phyloP scores from a whole-genome alignment of 1,284 basidiomycete genomes.

The Ustilago xerochloae region DNA sequence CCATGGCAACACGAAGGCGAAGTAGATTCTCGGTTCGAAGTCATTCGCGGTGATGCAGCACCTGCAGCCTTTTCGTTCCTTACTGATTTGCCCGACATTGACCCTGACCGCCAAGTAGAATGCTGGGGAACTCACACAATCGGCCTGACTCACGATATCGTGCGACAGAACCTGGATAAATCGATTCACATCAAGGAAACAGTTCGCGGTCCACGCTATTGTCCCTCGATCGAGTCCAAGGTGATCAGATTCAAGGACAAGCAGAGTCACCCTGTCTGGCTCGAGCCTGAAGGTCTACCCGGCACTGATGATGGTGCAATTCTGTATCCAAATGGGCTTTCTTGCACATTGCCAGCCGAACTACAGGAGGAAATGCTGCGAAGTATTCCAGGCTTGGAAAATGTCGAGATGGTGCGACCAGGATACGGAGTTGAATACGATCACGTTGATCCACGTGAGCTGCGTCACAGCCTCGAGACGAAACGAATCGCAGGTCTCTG shows the following conservation, averaged over 20 bases:
- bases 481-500: slow-evolving; percentile 75
- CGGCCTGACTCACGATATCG: slow-evolving; percentile 77
- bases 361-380: slow-evolving; percentile 82
- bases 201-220: slow-evolving; percentile 89
- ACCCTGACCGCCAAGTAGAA: slow-evolving; percentile 76
- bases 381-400: slow-evolving; percentile 84
- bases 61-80: slow-evolving; percentile 56
- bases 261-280: slow-evolving; percentile 79
- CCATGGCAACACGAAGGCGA: slow-evolving; percentile 22
- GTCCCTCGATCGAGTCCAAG: slow-evolving; percentile 88
- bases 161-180: slow-evolving; percentile 75
- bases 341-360: slow-evolving; percentile 85
- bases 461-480: slow-evolving; percentile 81
- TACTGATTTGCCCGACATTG: slow-evolving; percentile 39
- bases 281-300: slow-evolving; percentile 90
- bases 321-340: slow-evolving; percentile 89
- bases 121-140: slow-evolving; percentile 83
- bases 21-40: slow-evolving; percentile 32
- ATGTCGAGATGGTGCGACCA: slow-evolving; percentile 81
- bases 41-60: slow-evolving; percentile 34
- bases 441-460: slow-evolving; percentile 85
- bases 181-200: slow-evolving; percentile 87
- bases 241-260: slow-evolving; percentile 82
- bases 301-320: slow-evolving; percentile 77
- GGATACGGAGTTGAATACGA: slow-evolving; percentile 95